phyloP scores from a whole-genome alignment of 495 filamentous ascomycete genomes.

The Aspergillus leporis region DNA sequence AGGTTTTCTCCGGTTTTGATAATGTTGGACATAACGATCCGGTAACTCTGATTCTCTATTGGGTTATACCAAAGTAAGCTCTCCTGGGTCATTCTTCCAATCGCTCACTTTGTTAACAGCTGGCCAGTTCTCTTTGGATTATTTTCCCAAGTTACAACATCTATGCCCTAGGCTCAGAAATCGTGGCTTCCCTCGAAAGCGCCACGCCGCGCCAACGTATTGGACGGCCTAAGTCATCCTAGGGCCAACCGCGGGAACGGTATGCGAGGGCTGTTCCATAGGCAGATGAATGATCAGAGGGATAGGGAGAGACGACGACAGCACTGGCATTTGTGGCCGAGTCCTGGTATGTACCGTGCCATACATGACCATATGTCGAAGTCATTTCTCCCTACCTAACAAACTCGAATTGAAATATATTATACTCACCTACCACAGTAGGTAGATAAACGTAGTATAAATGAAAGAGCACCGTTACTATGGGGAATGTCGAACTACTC shows the following conservation, averaged over 20 bases:
- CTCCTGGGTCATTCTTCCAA: not conserved
- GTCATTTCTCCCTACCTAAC: too few relatives aligned
- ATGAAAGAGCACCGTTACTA: too few relatives aligned
- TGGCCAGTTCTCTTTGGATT: slow-evolving; percentile 72
- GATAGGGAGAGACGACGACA: too few relatives aligned
- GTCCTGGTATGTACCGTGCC: too few relatives aligned
- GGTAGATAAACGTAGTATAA: not conserved
- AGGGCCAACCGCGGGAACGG: not conserved
- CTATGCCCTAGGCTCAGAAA: slow-evolving; percentile 68
- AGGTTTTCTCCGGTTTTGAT: slow-evolving; percentile 72
- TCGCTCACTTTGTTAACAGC: not conserved
- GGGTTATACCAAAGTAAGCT: slow-evolving; percentile 81
- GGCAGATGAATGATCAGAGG: too few relatives aligned
- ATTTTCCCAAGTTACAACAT: slow-evolving; percentile 70
- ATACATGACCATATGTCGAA: too few relatives aligned
- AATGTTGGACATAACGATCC: slow-evolving; percentile 76
- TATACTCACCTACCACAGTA: too few relatives aligned
- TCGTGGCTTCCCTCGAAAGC: slow-evolving; percentile 64
- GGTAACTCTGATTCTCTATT: slow-evolving; percentile 59
- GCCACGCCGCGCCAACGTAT: slow-evolving; percentile 37
- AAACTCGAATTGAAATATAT: too few relatives aligned
- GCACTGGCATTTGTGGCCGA: too few relatives aligned
- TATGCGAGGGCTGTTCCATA: not conserved
- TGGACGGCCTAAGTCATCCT: slow-evolving; percentile 39
- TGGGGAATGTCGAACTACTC: not conserved